phyloP scores from a whole-genome alignment of 192 early-diverging fungal genomes.

The Dissophora ornata region DNA sequence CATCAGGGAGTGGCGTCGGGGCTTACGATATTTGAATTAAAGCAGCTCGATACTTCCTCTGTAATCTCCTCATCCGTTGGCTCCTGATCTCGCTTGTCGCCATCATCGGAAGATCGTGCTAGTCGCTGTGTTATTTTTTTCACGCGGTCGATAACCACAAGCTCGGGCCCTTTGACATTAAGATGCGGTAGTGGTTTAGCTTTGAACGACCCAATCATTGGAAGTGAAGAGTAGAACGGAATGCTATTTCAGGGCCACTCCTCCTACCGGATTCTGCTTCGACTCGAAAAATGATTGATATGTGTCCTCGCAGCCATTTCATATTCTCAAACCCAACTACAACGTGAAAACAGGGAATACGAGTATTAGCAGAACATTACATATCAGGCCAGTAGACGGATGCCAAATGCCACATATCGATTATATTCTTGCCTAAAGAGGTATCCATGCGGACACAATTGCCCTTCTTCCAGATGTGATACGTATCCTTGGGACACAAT shows the following conservation, averaged over 20 bases:
- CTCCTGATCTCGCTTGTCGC: slow-evolving; percentile 12
- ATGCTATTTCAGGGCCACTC: too few species aligned
- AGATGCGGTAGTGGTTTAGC: background rate
- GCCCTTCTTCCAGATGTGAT: slow-evolving; percentile 56
- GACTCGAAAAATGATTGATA: slow-evolving; percentile 53
- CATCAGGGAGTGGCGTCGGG: background rate
- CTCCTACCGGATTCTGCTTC: slow-evolving; percentile 31
- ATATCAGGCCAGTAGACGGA: too few species aligned
- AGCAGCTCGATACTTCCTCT: slow-evolving; percentile 47
- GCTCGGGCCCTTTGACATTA: slow-evolving; percentile 26
- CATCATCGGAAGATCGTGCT: slow-evolving; percentile 33
- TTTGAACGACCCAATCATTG: background rate
- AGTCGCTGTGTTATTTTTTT: slow-evolving; percentile 50
- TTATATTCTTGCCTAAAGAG: slow-evolving; percentile 24
- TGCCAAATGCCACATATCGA: background rate
- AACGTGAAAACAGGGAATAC: background rate
- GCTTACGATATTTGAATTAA: slow-evolving; percentile 46
- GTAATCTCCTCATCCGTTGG: slow-evolving; percentile 42
- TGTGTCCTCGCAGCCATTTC: slow-evolving; percentile 51
- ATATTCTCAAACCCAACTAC: slow-evolving; percentile 51
- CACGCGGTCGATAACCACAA: slow-evolving; percentile 43
- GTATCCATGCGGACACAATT: slow-evolving; percentile 55
- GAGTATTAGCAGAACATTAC: too few species aligned
- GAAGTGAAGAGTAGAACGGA: too few species aligned
- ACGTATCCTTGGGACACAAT: slow-evolving; percentile 51